Conservation (phyloP, 805 yeast species). For the Wickerhamiella shivajii region DNA sequence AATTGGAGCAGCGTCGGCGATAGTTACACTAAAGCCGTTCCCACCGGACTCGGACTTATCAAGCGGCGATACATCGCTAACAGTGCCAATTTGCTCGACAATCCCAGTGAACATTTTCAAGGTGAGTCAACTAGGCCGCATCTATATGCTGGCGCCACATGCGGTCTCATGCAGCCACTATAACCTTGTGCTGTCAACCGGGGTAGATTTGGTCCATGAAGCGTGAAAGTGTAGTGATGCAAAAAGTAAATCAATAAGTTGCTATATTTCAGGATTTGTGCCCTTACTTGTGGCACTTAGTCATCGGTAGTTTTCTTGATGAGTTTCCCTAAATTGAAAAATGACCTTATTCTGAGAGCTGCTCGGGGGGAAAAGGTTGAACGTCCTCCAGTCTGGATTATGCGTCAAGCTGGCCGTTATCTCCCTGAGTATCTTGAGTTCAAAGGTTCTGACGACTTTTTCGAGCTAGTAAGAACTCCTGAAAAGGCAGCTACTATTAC, state of each 20-base stretch:
- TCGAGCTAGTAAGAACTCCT: slow-evolving; percentile 89
- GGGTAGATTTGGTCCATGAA: background rate
- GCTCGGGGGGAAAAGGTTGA: slow-evolving; percentile 84
- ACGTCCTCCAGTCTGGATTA: slow-evolving; percentile 72
- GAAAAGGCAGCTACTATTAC: slow-evolving; percentile 90
- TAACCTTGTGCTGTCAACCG: background rate
- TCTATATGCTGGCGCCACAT: too few species aligned
- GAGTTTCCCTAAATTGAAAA: slow-evolving; percentile 63
- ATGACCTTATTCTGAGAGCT: slow-evolving; percentile 83
- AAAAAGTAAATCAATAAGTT: too few species aligned
- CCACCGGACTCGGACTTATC: slow-evolving; percentile 48
- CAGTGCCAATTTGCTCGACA: slow-evolving; percentile 67
- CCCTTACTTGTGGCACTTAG: background rate
- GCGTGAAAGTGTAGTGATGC: background rate
- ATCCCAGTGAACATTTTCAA: slow-evolving; percentile 79
- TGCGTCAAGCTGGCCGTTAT: slow-evolving; percentile 21
- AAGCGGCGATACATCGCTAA: slow-evolving; percentile 31
- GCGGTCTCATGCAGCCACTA: too few species aligned
- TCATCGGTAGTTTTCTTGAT: background rate
- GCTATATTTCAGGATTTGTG: background rate
- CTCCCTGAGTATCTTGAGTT: slow-evolving; percentile 80
- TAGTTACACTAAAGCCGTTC: slow-evolving; percentile 56
- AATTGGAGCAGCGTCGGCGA: slow-evolving; percentile 46
- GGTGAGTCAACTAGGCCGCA: too few species aligned
- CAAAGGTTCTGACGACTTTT: slow-evolving; percentile 75